These are phyloP conservation scores for Wickerhamomyces ciferrii DNA, from an alignment of 805 yeast species.

Conservation along the genomic window DNA sequence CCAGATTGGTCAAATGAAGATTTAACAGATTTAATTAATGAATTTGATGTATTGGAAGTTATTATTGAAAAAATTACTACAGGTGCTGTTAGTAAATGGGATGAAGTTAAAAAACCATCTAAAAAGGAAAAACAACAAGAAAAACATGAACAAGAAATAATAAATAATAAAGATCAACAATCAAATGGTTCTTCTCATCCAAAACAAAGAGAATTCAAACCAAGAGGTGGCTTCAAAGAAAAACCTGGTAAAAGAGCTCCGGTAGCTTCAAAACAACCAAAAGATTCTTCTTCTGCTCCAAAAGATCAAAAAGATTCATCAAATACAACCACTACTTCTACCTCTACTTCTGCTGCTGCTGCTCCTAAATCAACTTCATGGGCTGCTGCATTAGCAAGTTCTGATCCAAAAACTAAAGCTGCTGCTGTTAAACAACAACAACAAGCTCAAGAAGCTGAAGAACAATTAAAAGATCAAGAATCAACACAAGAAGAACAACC, in stretches of 20 bases:
- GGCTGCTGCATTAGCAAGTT: slow-evolving; percentile 19
- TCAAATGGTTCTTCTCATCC: slow-evolving; percentile 8
- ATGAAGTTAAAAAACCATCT: slow-evolving; percentile 69
- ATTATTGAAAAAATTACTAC: slow-evolving; percentile 86
- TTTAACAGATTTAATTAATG: slow-evolving; percentile 67
- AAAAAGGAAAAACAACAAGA: slow-evolving; percentile 48
- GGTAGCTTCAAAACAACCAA: slow-evolving; percentile 5
- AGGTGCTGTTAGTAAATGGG: slow-evolving; percentile 91
- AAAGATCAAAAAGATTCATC: not conserved
- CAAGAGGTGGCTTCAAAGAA: slow-evolving; percentile 9
- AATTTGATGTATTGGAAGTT: slow-evolving; percentile 70
- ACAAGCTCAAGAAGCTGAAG: slow-evolving; percentile 4
- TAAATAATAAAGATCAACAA: slow-evolving; percentile 9
- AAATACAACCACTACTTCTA: not conserved
- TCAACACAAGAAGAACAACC: slow-evolving; percentile 6
- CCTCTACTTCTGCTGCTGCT: slow-evolving; percentile 14
- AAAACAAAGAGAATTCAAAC: slow-evolving; percentile 9
- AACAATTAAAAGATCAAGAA: too few species aligned
- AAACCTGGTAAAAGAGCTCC: slow-evolving; percentile 15
- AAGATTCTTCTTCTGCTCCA: too few species aligned
- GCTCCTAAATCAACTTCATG: slow-evolving; percentile 17
- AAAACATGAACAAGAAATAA: slow-evolving; percentile 10
- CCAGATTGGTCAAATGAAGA: slow-evolving; percentile 94
- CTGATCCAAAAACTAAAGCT: slow-evolving; percentile 18
- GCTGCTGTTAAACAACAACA: slow-evolving; percentile 15